These are phyloP conservation scores for Trichoderma harzianum DNA, from an alignment of 2,329 filamentous ascomycete genomes.

Conservation along the genomic window DNA sequence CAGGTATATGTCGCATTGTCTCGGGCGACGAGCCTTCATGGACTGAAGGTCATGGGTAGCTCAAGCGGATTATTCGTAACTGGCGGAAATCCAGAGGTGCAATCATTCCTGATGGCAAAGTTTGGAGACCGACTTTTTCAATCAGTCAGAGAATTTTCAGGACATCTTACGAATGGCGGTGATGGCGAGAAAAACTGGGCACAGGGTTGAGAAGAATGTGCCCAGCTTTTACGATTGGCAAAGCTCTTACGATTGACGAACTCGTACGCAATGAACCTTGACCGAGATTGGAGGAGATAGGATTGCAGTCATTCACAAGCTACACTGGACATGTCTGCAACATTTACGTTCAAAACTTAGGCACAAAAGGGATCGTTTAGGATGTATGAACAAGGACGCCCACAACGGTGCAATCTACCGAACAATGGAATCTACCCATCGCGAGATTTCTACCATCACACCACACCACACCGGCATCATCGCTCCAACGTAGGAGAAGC, in stretches of 20 bases:
- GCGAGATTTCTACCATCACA: neutral
- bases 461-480: neutral
- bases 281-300: neutral
- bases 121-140: neutral
- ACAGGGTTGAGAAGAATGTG: neutral
- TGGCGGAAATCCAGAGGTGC: conserved; percentile 2
- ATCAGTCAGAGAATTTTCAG: neutral
- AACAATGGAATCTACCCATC: neutral
- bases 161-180: neutral
- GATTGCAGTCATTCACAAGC: neutral
- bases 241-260: neutral
- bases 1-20: conserved; percentile 54
- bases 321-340: neutral
- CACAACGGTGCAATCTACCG: too few relatives aligned
- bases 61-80: neutral
- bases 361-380: neutral
- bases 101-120: neutral
- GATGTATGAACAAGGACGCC: neutral
- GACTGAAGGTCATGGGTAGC: conserved; percentile 21
- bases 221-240: neutral
- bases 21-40: conserved; percentile 19
- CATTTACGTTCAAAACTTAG: too few relatives aligned
- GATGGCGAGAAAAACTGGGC: neutral
- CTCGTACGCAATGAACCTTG: neutral
- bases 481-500: too few relatives aligned